These are phyloP conservation scores for Neonectria magnoliae DNA, from an alignment of 2,329 filamentous ascomycete species.

Conservation along the genomic window DNA sequence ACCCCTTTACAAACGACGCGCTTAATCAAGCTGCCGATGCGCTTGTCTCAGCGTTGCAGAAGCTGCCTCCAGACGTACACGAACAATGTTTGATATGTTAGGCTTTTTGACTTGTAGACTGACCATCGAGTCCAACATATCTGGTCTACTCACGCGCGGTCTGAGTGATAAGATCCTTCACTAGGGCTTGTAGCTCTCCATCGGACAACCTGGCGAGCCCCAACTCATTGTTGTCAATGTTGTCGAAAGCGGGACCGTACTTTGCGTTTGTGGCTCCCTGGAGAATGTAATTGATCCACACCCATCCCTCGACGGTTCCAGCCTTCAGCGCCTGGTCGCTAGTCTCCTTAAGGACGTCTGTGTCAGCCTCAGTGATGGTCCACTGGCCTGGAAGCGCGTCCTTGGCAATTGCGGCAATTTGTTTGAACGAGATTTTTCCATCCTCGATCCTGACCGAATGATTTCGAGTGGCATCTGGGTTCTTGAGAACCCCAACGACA, in stretches of 20 bases:
- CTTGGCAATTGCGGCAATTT: neutral
- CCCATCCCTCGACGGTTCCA: slow-evolving; percentile 8
- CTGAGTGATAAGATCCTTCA: neutral
- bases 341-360: neutral
- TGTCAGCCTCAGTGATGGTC: neutral
- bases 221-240: slow-evolving; percentile 7
- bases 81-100: too few species aligned
- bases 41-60: too few species aligned
- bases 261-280: slow-evolving; percentile 14
- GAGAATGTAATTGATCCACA: slow-evolving; percentile 15
- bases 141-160: neutral
- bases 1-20: too few species aligned
- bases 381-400: neutral
- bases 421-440: slow-evolving; percentile 11
- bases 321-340: slow-evolving; percentile 1
- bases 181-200: neutral
- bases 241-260: slow-evolving; percentile 13
- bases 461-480: slow-evolving; percentile 4
- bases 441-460: slow-evolving; percentile 4
- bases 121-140: neutral
- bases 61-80: too few species aligned
- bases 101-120: neutral
- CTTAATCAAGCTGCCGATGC: too few species aligned
- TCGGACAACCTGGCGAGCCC: slow-evolving; percentile 9
- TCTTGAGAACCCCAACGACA: slow-evolving; percentile 16